phyloP scores from a whole-genome alignment of 1,139 yeast species.

The Taphrina pruni region DNA sequence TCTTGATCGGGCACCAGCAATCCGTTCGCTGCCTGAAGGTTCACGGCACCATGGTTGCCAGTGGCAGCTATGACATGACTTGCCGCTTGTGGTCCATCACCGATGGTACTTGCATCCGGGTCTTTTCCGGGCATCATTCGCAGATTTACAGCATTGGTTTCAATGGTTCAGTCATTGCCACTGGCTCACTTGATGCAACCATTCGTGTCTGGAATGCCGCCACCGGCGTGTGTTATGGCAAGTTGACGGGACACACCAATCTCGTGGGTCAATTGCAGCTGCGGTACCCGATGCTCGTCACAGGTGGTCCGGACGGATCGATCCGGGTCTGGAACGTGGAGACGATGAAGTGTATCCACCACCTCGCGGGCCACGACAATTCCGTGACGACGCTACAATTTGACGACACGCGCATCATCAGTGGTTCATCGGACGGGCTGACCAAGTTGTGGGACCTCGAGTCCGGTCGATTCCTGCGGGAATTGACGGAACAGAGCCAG shows the following conservation, averaged over 20 bases:
- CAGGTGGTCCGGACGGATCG: conserved; percentile 95
- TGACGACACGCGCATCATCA: conserved; percentile 79
- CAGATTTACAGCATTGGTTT: conserved; percentile 85
- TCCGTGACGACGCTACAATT: conserved; percentile 95
- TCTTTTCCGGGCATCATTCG: conserved; percentile 81
- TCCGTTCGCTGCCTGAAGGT: conserved; percentile 90
- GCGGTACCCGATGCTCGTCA: conserved; percentile 78
- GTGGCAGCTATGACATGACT: conserved; percentile 90
- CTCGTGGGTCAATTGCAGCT: conserved; percentile 85
- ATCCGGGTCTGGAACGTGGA: conserved; percentile 91
- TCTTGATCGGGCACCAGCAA: conserved; percentile 81
- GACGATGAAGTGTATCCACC: conserved; percentile 69
- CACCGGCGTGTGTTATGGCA: conserved; percentile 69
- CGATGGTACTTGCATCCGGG: conserved; percentile 73
- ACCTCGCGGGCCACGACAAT: conserved; percentile 80
- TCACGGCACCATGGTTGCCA: conserved; percentile 78
- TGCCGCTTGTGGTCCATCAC: conserved; percentile 91
- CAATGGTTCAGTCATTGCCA: conserved; percentile 74
- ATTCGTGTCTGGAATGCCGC: conserved; percentile 89
- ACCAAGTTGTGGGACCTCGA: conserved; percentile 83
- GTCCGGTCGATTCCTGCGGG: conserved; percentile 64
- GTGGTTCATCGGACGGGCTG: conserved; percentile 81
- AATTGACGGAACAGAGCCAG: conserved; percentile 52
- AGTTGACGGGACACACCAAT: conserved; percentile 83
- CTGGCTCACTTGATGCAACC: conserved; percentile 85